phyloP scores from a whole-genome alignment of 2,329 filamentous ascomycete genomes.

The Alternaria panax region DNA sequence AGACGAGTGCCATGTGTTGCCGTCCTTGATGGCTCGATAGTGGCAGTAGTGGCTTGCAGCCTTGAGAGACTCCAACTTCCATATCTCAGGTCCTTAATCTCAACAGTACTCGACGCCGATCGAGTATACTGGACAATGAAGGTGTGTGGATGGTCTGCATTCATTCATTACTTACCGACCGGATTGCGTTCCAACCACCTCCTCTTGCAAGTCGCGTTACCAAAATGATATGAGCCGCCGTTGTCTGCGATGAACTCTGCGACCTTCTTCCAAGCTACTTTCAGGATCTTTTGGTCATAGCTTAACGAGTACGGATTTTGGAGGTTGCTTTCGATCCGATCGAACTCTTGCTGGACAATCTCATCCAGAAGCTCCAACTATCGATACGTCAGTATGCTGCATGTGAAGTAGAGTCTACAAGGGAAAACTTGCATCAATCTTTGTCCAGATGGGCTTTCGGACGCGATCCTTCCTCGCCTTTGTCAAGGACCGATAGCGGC shows the following conservation, averaged over 20 bases:
- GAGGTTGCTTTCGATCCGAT: constrained; percentile 24
- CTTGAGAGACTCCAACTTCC: background rate
- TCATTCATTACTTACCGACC: background rate
- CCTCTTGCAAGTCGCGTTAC: constrained; percentile 68
- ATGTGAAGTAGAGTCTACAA: background rate
- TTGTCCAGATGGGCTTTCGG: constrained; percentile 70
- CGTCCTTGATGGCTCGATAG: background rate
- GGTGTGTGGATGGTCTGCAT: background rate
- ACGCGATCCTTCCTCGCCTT: constrained; percentile 69
- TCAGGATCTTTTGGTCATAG: constrained; percentile 39
- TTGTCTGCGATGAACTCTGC: constrained; percentile 60
- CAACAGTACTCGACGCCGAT: background rate
- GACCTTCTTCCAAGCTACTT: constrained; percentile 67
- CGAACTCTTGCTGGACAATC: constrained; percentile 32
- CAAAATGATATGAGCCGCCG: constrained; percentile 66
- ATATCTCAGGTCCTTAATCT: background rate
- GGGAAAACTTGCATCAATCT: constrained; percentile 66
- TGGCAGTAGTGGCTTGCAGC: background rate
- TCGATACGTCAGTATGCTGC: constrained; percentile 12
- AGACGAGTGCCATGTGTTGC: background rate
- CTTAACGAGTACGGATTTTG: constrained; percentile 12
- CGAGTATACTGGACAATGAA: background rate
- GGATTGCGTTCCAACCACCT: constrained; percentile 61
- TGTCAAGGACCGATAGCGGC: constrained; percentile 70
- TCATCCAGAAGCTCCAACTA: constrained; percentile 37